Evolutionary conservation across 352 stramenopile genomes (phyloP).

Genomic region (Phytophthora agathidicida): DNA sequence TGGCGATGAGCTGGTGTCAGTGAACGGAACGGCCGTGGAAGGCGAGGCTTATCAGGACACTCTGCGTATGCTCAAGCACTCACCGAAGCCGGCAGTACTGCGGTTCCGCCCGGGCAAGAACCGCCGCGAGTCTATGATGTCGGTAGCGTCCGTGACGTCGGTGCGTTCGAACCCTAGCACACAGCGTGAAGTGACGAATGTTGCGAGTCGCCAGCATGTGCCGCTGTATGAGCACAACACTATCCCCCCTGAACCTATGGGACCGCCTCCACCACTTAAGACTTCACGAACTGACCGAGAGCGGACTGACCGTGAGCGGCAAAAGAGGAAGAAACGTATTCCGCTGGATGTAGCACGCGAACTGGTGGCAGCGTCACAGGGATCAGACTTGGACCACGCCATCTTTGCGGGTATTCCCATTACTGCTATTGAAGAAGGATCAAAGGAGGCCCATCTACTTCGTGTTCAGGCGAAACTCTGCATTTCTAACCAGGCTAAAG

Average conservation of each 20-base stretch:
- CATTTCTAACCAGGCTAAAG: slow-evolving; percentile 60
- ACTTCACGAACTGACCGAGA: slow-evolving; percentile 12
- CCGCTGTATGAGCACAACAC: slow-evolving; percentile 57
- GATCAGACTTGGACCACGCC: slow-evolving; percentile 64
- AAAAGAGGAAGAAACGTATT: slow-evolving; percentile 84
- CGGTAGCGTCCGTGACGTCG: slow-evolving; percentile 56
- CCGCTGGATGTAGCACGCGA: slow-evolving; percentile 80
- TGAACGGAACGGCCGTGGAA: slow-evolving; percentile 84
- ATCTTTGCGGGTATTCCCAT: slow-evolving; percentile 82
- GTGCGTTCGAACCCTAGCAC: slow-evolving; percentile 65
- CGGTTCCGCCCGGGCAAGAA: slow-evolving; percentile 72
- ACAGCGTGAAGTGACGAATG: slow-evolving; percentile 43
- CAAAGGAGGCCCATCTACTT: slow-evolving; percentile 78
- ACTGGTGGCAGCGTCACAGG: slow-evolving; percentile 79
- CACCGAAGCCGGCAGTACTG: slow-evolving; percentile 80
- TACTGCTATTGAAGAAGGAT: slow-evolving; percentile 74
- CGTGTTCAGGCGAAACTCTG: slow-evolving; percentile 84
- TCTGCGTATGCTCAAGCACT: slow-evolving; percentile 88
- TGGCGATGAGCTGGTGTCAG: slow-evolving; percentile 83
- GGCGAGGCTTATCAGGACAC: slow-evolving; percentile 85
- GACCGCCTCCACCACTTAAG: slow-evolving; percentile 2
- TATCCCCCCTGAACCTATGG: slow-evolving; percentile 22
- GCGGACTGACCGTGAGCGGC: slow-evolving; percentile 41
- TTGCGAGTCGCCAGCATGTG: slow-evolving; percentile 51
- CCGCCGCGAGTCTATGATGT: slow-evolving; percentile 69